Conservation (phyloP, 768 basidiomycete species). For the Mycena haematopus region DNA sequence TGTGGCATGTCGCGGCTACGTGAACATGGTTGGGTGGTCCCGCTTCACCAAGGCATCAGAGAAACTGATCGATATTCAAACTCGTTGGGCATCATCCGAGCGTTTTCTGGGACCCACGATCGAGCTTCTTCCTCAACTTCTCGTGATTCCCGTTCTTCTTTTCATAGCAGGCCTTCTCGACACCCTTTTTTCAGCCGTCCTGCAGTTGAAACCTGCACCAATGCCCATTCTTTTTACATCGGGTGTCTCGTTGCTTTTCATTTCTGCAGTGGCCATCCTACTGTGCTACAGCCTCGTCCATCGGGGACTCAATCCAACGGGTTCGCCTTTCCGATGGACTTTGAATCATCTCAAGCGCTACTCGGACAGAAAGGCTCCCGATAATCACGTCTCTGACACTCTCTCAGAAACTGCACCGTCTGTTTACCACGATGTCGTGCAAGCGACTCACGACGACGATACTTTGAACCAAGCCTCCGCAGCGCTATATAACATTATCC, state of each 20-base stretch:
- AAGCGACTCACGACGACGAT: conserved; percentile 30
- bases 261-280: conserved; percentile 17
- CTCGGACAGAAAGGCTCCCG: background rate
- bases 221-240: conserved; percentile 20
- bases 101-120: conserved; percentile 28
- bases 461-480: conserved; percentile 27
- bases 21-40: conserved; percentile 25
- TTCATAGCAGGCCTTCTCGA: conserved; percentile 31
- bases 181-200: conserved; percentile 23
- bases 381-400: background rate
- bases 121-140: conserved; percentile 27
- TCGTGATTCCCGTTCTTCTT: conserved; percentile 30
- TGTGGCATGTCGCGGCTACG: conserved; percentile 27
- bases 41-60: conserved; percentile 20
- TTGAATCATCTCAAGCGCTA: background rate
- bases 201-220: conserved; percentile 2
- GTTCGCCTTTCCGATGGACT: conserved; percentile 7
- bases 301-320: conserved; percentile 14
- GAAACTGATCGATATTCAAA: conserved; percentile 29
- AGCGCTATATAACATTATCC: conserved; percentile 22
- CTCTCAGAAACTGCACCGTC: conserved; percentile 13
- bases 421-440: conserved; percentile 28
- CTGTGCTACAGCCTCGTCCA: conserved; percentile 14
- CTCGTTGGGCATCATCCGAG: conserved; percentile 24
- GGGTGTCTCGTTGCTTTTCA: conserved; percentile 19